Evolutionary conservation across 805 yeast species (phyloP).

Genomic region (Lachancea fermentati): DNA sequence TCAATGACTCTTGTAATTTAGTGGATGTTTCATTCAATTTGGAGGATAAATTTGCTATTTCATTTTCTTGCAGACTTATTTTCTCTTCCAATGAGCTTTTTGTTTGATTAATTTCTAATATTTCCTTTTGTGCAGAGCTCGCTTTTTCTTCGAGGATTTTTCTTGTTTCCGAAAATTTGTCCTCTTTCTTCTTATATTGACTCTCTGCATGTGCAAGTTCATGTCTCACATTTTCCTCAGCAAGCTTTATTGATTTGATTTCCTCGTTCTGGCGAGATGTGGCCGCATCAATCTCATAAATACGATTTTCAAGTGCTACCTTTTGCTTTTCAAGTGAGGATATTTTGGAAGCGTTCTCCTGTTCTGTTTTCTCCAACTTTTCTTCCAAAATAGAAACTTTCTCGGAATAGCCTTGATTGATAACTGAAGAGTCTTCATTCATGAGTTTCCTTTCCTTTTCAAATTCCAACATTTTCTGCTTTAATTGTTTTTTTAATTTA

Average conservation of each 20-base stretch:
- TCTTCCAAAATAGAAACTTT: conserved; percentile 12
- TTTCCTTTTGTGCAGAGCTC: background rate
- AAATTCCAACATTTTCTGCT: conserved; percentile 38
- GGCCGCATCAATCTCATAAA: conserved; percentile 4
- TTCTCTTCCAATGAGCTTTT: background rate
- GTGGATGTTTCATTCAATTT: too few relatives aligned
- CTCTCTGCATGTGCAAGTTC: too few relatives aligned
- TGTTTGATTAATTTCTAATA: conserved; percentile 2
- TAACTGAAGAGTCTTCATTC: conserved; percentile 44
- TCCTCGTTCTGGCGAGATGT: background rate
- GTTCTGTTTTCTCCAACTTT: conserved; percentile 2
- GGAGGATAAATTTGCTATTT: too few relatives aligned
- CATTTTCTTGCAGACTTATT: background rate
- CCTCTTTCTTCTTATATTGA: too few relatives aligned
- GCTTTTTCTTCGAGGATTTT: background rate
- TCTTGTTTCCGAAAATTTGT: background rate
- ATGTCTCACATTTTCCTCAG: too few relatives aligned
- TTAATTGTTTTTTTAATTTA: conserved; percentile 32
- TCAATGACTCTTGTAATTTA: too few relatives aligned
- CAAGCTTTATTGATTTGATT: background rate
- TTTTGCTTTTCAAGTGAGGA: conserved; percentile 7
- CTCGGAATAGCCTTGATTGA: conserved; percentile 41
- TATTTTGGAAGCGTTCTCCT: background rate
- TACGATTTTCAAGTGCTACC: background rate
- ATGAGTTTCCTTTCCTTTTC: conserved; percentile 46